Conservation (phyloP, 345 rosid genomes). For the Noccaea bulbosa region DNA sequence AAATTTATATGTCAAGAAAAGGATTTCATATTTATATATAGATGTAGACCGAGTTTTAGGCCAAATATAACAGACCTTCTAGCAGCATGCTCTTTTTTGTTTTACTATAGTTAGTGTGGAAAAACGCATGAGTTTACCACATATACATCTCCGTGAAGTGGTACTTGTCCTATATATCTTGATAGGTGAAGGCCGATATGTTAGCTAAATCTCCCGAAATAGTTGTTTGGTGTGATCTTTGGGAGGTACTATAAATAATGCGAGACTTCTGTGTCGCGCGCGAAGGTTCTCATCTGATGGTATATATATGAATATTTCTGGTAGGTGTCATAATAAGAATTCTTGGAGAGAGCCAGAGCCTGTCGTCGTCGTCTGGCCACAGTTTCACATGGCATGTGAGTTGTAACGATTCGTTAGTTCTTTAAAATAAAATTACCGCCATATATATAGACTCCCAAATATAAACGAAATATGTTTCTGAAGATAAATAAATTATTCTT, state of each 20-base stretch:
- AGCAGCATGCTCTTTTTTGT: background rate
- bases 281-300: slow-evolving; percentile 1
- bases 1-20: no score
- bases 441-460: background rate
- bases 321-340: background rate
- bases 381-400: background rate
- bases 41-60: background rate
- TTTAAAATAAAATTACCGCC: background rate
- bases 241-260: background rate
- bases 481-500: no score
- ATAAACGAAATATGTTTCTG: background rate
- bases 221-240: slow-evolving; percentile 13
- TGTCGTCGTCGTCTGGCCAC: background rate
- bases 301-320: background rate
- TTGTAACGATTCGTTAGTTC: background rate
- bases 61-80: background rate
- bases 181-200: background rate
- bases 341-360: background rate
- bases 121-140: background rate
- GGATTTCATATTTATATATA: background rate
- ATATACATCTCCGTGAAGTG: background rate
- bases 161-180: background rate
- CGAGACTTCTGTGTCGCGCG: slow-evolving; percentile 2
- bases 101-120: background rate
- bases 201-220: slow-evolving; percentile 2